Base-by-base conservation (phyloP, 441 rosid genomes). In the California macrophylla region DNA sequence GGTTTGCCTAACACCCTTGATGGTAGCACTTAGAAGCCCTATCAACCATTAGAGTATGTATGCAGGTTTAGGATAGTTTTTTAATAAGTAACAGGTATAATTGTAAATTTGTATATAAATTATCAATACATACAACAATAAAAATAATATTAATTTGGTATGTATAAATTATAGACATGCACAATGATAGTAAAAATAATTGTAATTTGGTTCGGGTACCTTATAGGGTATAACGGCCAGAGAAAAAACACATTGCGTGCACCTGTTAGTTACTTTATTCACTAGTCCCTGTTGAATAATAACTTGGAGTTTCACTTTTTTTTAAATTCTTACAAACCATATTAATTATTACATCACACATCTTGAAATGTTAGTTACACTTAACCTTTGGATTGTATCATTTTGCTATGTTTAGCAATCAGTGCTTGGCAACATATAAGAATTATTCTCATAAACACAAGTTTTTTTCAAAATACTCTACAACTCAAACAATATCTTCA, bases 401-500 rank as follows among this genome's bases (percentile, higher is more conserved):
- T 26, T 13, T 60, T 60, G 18, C 13, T 10, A 60, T 0, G 32
- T 60, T 60, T 26, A 60, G 16, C 64, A 24, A 58, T 58, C 30
- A 58, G 6, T 58, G 32, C 4, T 10, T 0, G 13, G 64, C 29
- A 58, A 60, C 64, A 24, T 4, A 66, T 38, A n/a, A 10, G 58
- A 21, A 12, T 0, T 54, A 23, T 34, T 16, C 5, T 16, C 26
- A 34, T 4, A 29, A 23, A 50, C 1, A 24, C 3, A 67, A 47
- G 38, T 25, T 16, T 15, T 15, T 29, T 58, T 23, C 9, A 9
- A 40, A 30, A 32, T 16, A 58, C 26, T 58, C 63, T 60, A 25
- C 3, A 60, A 4, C 64, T 26, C 65, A 18, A 52, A 61, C 34
- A 61, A 58, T 58, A 58, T 58, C 63, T 58, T 24, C 26, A 58